Evolutionary conservation across 2,329 filamentous ascomycete genomes (phyloP), one percentile per base, ranked within the genome.

Genomic region (Rachicladosporium sp.): DNA sequence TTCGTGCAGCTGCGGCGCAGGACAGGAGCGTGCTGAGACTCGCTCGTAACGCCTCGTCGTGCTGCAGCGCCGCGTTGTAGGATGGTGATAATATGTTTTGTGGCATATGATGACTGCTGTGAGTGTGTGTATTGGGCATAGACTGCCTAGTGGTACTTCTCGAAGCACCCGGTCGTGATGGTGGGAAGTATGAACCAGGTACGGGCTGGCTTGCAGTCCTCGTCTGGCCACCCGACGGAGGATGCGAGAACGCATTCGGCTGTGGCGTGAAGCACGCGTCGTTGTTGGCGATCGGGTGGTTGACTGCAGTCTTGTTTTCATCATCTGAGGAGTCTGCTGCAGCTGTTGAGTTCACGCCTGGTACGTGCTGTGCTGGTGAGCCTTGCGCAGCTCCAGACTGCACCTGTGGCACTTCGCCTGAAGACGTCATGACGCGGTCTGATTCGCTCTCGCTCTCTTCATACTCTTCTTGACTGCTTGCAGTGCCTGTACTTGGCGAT

Each of bases 11-110:
- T 3, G 88, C 87, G 0, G 87, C 89, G 53, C 86, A 93, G n/a
- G 89, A 95, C 9, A 98, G 74, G 10, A 98, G 72, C 0, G 91
- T 96, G 1, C 87, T 94, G n/a, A 98, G 71, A 36, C 86, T 94
- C 12, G 91, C 87, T 29, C 91, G 80, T 8, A 98, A 71, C 2
- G 87, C 91, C 23, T 87, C 91, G 52, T 98, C 91, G 52, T 96
- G 88, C 51, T 96, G 87, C 7, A 51, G 51, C 8, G 56, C 53
- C 35, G 84, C 80, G 50, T 86, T 84, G 51, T 84, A 77, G 3
- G 76, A 75, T 1, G 84, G 80, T 0, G 81, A 80, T 56, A 85
- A 74, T 57, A 82, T 76, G 58, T 78, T 82, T 56, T 73, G 76
- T 6, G 73, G 72, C 31, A 66, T 65, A 52, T 76, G 74, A 36